These are phyloP conservation scores for Exophiala sp. DNA, from an alignment of 2,329 filamentous ascomycete genomes.

Conservation along the genomic window DNA sequence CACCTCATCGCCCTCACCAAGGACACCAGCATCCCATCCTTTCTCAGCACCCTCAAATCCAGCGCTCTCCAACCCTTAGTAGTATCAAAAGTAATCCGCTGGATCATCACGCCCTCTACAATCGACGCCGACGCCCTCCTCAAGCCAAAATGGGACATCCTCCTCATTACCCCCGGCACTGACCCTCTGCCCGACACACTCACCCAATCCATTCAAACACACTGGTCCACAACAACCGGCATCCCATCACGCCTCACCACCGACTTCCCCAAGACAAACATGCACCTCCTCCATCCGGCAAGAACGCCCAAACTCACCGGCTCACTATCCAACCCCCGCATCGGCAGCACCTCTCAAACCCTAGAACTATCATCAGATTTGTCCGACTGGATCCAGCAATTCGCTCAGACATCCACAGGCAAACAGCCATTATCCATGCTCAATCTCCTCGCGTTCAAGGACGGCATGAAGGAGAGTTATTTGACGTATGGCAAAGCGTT, in stretches of 20 bases:
- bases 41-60: constrained; percentile 31
- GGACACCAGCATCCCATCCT: constrained; percentile 26
- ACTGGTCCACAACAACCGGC: constrained; percentile 35
- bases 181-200: constrained; percentile 26
- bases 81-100: constrained; percentile 36
- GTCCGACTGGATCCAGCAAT: constrained; percentile 46
- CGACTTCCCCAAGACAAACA: constrained; percentile 22
- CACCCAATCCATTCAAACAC: constrained; percentile 19
- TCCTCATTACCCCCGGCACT: constrained; percentile 34
- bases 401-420: constrained; percentile 31
- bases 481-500: constrained; percentile 55
- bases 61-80: constrained; percentile 32
- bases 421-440: constrained; percentile 58
- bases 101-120: constrained; percentile 35
- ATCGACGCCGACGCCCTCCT: constrained; percentile 33
- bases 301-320: constrained; percentile 36
- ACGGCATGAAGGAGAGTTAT: constrained; percentile 49
- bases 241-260: constrained; percentile 37
- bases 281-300: constrained; percentile 16
- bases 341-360: constrained; percentile 42
- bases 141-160: constrained; percentile 34
- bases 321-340: constrained; percentile 31
- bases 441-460: constrained; percentile 59
- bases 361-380: constrained; percentile 55
- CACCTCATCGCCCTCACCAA: constrained; percentile 34